phyloP scores from a whole-genome alignment of 495 filamentous ascomycete genomes.

The Aspergillus taichungensis region DNA sequence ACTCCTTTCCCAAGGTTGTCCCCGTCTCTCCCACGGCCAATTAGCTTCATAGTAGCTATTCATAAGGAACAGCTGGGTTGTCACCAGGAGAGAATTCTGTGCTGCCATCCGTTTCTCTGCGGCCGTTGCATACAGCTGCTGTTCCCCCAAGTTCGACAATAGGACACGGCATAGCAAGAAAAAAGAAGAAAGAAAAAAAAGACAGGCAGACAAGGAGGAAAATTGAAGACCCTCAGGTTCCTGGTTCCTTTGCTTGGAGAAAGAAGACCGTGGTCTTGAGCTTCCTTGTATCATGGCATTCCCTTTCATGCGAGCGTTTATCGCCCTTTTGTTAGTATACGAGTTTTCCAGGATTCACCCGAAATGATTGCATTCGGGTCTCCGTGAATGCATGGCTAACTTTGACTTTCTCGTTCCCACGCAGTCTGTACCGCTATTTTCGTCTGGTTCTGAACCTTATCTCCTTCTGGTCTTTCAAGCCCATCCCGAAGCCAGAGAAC shows the following conservation, averaged over 20 bases:
- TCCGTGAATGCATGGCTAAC: conserved; percentile 9
- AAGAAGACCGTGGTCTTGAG: not conserved
- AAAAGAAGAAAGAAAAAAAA: not conserved
- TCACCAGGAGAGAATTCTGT: not conserved
- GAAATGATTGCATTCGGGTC: not conserved
- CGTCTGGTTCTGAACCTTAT: conserved; percentile 57
- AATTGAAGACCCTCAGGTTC: not conserved
- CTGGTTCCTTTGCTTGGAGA: not conserved
- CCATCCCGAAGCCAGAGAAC: conserved; percentile 51
- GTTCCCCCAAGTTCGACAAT: not conserved
- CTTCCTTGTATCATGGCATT: conserved; percentile 29
- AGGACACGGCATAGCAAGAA: not conserved
- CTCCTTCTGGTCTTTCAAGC: conserved; percentile 56
- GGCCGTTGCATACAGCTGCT: not conserved
- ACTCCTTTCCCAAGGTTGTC: not conserved
- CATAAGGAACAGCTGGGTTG: too few species aligned
- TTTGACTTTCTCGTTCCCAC: not conserved
- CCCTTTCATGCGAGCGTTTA: conserved; percentile 38
- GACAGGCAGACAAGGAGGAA: not conserved
- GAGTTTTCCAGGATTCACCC: not conserved
- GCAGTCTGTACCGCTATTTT: conserved; percentile 52
- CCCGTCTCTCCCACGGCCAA: not conserved
- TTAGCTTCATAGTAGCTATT: not conserved
- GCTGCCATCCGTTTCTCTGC: not conserved
- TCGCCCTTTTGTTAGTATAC: conserved; percentile 38